phyloP scores from a whole-genome alignment of 75 land plant genomes.

The Sequoiadendron giganteum region DNA sequence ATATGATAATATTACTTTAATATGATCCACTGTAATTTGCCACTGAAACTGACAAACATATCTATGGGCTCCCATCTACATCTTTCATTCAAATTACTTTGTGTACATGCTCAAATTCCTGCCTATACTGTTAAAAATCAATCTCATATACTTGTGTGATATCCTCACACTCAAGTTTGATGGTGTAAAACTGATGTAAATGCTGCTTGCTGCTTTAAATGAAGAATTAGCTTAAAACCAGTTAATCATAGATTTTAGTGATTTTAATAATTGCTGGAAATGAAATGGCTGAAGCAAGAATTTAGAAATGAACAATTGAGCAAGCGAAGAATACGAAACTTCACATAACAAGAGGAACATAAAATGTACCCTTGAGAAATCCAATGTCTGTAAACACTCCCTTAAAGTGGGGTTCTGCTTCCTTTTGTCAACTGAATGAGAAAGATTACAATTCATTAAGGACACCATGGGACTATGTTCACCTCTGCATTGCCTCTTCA shows the following conservation, averaged over 20 bases:
- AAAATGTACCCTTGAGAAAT: background rate
- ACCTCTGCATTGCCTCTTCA: background rate
- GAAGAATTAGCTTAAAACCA: background rate
- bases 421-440: background rate
- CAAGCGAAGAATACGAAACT: background rate
- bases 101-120: background rate
- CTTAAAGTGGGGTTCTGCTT: background rate
- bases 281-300: background rate
- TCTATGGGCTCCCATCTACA: background rate
- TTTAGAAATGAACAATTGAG: background rate
- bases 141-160: background rate
- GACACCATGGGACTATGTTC: background rate
- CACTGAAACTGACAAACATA: too few species aligned
- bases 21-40: too few species aligned
- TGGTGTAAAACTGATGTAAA: background rate
- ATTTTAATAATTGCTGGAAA: background rate
- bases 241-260: background rate
- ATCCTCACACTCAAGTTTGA: background rate
- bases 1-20: too few species aligned
- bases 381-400: background rate
- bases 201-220: too few species aligned
- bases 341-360: background rate
- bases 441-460: background rate
- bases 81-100: background rate
- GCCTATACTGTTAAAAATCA: background rate